Conservation (phyloP, 2,329 filamentous ascomycete genomes). For the Ophiostoma ulmi region DNA sequence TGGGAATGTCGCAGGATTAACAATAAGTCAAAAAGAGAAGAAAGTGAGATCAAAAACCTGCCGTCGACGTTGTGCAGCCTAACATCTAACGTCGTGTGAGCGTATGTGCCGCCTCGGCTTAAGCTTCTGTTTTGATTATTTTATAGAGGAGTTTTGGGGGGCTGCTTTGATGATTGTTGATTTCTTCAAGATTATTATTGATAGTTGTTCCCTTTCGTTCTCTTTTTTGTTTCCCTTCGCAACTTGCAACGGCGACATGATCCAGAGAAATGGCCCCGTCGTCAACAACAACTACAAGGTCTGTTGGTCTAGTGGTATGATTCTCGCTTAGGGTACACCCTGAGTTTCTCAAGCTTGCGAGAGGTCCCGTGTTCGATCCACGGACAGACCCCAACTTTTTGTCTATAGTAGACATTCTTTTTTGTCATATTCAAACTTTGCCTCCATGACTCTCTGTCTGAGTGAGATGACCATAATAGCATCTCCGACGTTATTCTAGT, state of each 20-base stretch:
- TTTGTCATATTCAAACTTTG: not conserved
- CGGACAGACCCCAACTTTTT: conserved; percentile 16
- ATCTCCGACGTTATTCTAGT: not conserved
- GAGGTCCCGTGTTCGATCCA: conserved; percentile 17
- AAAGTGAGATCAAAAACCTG: not conserved
- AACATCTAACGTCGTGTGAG: not conserved
- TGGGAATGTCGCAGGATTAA: not conserved
- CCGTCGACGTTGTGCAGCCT: not conserved
- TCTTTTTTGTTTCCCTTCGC: not conserved
- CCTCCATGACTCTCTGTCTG: conserved; percentile 4
- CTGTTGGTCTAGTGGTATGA: conserved; percentile 56
- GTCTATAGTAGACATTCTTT: not conserved
- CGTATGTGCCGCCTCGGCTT: not conserved
- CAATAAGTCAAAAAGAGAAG: not conserved
- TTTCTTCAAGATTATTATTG: not conserved
- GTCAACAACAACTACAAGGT: conserved; percentile 11
- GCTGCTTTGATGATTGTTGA: not conserved
- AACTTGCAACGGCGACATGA: not conserved
- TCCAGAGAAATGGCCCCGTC: not conserved
- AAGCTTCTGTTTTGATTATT: not conserved
- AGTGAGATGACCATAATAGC: not conserved
- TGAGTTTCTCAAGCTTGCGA: conserved; percentile 17
- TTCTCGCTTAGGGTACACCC: conserved; percentile 55
- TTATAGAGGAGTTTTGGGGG: not conserved
- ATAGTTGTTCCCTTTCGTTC: not conserved